phyloP scores from a whole-genome alignment of 106 monocot genomes.

The Alisma plantagoaquatica region DNA sequence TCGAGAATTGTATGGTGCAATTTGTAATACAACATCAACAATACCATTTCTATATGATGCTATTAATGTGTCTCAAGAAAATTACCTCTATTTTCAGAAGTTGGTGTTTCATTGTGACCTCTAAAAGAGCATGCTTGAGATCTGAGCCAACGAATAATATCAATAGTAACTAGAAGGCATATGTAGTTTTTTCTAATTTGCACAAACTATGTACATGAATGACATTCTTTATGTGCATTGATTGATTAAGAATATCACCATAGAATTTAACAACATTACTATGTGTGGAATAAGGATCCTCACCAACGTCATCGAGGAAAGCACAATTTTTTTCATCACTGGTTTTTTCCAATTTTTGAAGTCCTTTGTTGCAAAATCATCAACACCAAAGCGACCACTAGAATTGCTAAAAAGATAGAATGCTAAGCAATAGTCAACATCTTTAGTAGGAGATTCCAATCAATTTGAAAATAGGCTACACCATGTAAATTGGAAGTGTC shows the following conservation, averaged over 20 bases:
- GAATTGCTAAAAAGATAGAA: not conserved
- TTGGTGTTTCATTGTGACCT: not conserved
- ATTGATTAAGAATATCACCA: not conserved
- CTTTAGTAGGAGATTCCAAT: not conserved
- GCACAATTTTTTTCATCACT: too few species aligned
- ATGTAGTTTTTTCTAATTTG: too few species aligned
- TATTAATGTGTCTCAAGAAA: not conserved
- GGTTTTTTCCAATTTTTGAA: not conserved
- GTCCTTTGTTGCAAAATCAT: not conserved
- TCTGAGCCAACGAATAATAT: not conserved
- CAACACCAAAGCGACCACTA: too few species aligned
- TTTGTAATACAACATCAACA: conserved; percentile 2
- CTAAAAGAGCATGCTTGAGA: not conserved
- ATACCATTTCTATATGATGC: not conserved
- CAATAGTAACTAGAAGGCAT: too few species aligned
- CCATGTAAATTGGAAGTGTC: not conserved
- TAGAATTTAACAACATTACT: not conserved
- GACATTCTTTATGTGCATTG: not conserved
- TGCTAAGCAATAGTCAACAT: not conserved
- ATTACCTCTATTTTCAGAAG: not conserved
- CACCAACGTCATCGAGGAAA: too few species aligned
- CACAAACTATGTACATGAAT: not conserved
- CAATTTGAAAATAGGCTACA: not conserved
- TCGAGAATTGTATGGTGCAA: not conserved
- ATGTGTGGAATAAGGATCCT: not conserved